Percentiles rank a stretch among this genome's conserved stretches.
Evolutionary conservation across 768 basidiomycete species (phyloP).

Genomic region (Trametes cinnabarina): DNA sequence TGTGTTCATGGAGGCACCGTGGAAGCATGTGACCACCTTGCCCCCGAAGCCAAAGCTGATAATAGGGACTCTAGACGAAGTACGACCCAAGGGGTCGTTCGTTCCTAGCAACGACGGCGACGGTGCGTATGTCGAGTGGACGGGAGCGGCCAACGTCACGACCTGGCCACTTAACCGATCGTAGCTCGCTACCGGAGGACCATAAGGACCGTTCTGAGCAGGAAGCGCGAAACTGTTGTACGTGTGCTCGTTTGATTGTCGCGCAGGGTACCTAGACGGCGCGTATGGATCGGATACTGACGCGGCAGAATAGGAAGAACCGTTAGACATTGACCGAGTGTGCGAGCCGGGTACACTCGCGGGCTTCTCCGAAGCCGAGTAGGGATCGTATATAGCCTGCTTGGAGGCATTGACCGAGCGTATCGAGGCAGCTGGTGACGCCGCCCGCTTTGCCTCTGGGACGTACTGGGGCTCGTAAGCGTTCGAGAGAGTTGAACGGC

Average conservation of each 20-base stretch:
- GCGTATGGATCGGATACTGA: conserved; percentile 35
- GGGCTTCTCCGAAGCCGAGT: conserved; percentile 2
- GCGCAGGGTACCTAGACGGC: conserved; percentile 30
- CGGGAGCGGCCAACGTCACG: conserved; percentile 31
- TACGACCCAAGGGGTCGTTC: conserved; percentile 79
- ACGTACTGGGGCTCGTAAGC: conserved; percentile 12
- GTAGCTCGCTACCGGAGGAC: conserved; percentile 2
- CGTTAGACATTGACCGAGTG: conserved; percentile 40
- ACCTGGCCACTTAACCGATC: conserved; percentile 21
- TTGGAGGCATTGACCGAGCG: conserved; percentile 7
- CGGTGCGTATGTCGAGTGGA: conserved; percentile 69
- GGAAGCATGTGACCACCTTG: conserved; percentile 85
- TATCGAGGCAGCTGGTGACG: conserved; percentile 13
- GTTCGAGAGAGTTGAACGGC: conserved; percentile 7
- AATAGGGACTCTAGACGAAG: conserved; percentile 70
- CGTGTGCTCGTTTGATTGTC: conserved; percentile 18
- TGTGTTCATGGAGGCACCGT: conserved; percentile 58
- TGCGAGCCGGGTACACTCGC: not conserved
- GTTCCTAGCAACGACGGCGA: conserved; percentile 80
- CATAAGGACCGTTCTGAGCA: conserved; percentile 2
- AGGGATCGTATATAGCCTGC: conserved; percentile 12
- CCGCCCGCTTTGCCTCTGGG: conserved; percentile 1
- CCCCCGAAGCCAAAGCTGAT: conserved; percentile 95
- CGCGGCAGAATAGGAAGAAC: conserved; percentile 38
- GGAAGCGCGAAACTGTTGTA: conserved; percentile 17